Percentiles rank a stretch among this genome's conserved stretches.
phyloP scores from a whole-genome alignment of 805 yeast species.

The Nakazawaea holstii region DNA sequence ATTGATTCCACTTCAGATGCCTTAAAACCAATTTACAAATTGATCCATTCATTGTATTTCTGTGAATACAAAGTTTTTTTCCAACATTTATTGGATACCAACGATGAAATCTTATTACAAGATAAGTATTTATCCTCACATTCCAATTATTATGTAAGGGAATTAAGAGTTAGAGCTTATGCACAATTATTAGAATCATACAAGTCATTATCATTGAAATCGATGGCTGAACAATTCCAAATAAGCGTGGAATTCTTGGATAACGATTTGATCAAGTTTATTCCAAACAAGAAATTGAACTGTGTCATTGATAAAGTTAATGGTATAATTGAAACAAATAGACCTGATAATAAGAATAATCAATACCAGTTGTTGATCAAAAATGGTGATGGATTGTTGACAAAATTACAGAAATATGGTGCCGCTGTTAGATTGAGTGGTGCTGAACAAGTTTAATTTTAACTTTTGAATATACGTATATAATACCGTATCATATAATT shows the following conservation, averaged over 20 bases:
- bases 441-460: constrained; percentile 54
- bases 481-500: background rate
- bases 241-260: constrained; percentile 87
- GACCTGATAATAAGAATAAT: constrained; percentile 94
- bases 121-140: constrained; percentile 68
- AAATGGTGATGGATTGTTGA: constrained; percentile 87
- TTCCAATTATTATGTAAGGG: constrained; percentile 80
- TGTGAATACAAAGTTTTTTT: constrained; percentile 83
- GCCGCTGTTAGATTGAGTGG: constrained; percentile 96
- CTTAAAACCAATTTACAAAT: constrained; percentile 73
- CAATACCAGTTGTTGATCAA: constrained; percentile 86
- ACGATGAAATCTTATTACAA: constrained; percentile 63
- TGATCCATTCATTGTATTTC: constrained; percentile 82
- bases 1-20: constrained; percentile 65
- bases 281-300: constrained; percentile 89
- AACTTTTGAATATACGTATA: too few relatives aligned
- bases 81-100: constrained; percentile 68
- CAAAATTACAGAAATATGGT: constrained; percentile 93
- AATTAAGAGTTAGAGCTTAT: constrained; percentile 91
- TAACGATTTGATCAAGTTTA: constrained; percentile 79
- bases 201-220: constrained; percentile 79
- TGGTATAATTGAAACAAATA: constrained; percentile 90
- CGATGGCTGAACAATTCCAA: constrained; percentile 93
- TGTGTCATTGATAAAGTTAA: constrained; percentile 95
- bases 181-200: constrained; percentile 92